phyloP scores from a whole-genome alignment of 2,329 filamentous ascomycete genomes.

The Trichophyton simii region DNA sequence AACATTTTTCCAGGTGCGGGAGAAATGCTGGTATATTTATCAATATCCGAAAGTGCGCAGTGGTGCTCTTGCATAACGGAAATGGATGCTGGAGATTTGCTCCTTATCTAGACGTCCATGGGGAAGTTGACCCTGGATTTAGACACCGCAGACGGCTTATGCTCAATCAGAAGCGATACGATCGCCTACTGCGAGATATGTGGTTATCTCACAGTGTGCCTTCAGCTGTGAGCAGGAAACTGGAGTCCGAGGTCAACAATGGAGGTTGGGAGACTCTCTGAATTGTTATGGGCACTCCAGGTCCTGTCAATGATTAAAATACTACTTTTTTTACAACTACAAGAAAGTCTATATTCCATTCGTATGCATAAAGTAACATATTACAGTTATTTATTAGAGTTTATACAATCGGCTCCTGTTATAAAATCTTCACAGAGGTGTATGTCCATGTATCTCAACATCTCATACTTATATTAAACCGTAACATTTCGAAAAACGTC shows the following conservation, averaged over 20 bases:
- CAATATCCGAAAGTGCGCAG: conserved; percentile 90
- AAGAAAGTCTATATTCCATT: background rate
- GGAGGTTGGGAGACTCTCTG: conserved; percentile 77
- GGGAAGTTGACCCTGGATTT: conserved; percentile 86
- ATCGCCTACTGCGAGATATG: conserved; percentile 69
- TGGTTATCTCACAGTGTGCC: conserved; percentile 82
- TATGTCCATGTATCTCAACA: too few relatives aligned
- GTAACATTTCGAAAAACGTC: too few relatives aligned
- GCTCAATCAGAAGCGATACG: conserved; percentile 86
- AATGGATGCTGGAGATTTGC: conserved; percentile 77
- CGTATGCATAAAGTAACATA: background rate
- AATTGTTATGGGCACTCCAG: conserved; percentile 7
- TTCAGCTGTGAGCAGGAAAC: conserved; percentile 73
- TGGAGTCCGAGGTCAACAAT: conserved; percentile 93
- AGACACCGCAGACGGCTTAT: conserved; percentile 79
- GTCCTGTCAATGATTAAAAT: background rate
- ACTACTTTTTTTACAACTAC: background rate
- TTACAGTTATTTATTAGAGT: too few relatives aligned
- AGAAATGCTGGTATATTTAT: conserved; percentile 86
- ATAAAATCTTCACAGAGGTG: background rate
- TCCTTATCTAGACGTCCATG: conserved; percentile 90
- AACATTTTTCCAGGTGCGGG: conserved; percentile 53
- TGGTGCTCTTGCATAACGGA: conserved; percentile 70
- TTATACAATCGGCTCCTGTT: background rate
- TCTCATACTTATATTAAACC: too few relatives aligned